Evolutionary conservation across 345 rosid species (phyloP), one percentile per base, ranked within the genome.

Genomic region (Populus simonii): DNA sequence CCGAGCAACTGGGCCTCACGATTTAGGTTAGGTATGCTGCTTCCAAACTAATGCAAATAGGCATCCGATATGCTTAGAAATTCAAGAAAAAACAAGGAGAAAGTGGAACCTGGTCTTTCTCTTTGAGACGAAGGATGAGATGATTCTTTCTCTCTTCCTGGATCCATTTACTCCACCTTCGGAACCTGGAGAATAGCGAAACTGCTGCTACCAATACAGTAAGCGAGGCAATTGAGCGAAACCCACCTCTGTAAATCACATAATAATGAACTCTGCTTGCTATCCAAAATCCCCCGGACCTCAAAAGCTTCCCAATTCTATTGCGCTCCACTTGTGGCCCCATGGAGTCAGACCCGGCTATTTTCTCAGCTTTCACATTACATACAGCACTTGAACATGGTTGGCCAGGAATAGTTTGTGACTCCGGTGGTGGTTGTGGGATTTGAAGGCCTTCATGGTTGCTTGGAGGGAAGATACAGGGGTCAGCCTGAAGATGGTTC

Each of bases 71-170:
- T 39, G 10, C 10, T 8, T 39, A 8, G 8, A 39, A 39, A 6
- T 39, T 39, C 39, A 36, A 27, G 59, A 36, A 3, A 15, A 71
- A 59, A 41, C n/a, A 47, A 8, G 33, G 47, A 49, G 13, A 35
- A 29, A 68, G 18, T 36, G 23, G 9, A 49, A 86, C 93, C 88
- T 84, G 81, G 78, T 90, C 90, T 80, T 83, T 88, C 76, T 87
- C 91, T 79, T 72, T 84, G 78, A 90, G 35, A 36, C 84, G 66
- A 45, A 74, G 78, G 6, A 65, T 43, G 43, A 85, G 72, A 17
- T 68, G 79, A 15, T 68, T 78, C 39, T 80, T 77, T 70, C 74
- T 69, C 74, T 80, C 81, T 70, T 78, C 78, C 74, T 55, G 27
- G 18, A 80, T 27, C 72, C 79, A 45, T 29, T 68, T 72, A 51